Percentiles rank a stretch among this genome's conserved stretches.
phyloP scores from a whole-genome alignment of 306 rosid species.

The Vicia faba region DNA sequence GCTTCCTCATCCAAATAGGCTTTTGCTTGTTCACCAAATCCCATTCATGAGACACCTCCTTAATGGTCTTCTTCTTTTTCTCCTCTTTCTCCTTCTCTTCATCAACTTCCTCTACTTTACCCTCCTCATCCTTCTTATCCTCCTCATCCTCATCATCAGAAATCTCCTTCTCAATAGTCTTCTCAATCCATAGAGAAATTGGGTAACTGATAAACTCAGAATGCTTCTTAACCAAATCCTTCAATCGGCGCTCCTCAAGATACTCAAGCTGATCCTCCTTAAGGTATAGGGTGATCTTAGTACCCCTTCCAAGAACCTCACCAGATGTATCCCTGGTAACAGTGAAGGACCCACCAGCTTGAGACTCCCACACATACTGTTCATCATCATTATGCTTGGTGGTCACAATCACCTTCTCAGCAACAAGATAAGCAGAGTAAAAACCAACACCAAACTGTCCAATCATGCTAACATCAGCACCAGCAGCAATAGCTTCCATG shows the following conservation, averaged over 20 bases:
- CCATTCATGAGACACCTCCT: slow-evolving; percentile 88
- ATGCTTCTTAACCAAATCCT: slow-evolving; percentile 86
- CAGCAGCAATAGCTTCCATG: slow-evolving; percentile 92
- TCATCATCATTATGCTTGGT: slow-evolving; percentile 85
- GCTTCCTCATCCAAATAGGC: slow-evolving; percentile 95
- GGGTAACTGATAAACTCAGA: slow-evolving; percentile 93
- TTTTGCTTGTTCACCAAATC: slow-evolving; percentile 85
- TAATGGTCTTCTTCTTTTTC: slow-evolving; percentile 81
- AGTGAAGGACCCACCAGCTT: slow-evolving; percentile 88
- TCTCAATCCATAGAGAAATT: slow-evolving; percentile 85
- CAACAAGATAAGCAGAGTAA: slow-evolving; percentile 86
- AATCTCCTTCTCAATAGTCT: slow-evolving; percentile 83
- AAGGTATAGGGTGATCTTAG: slow-evolving; percentile 64
- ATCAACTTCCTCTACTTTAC: slow-evolving; percentile 79
- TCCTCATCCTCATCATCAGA: slow-evolving; percentile 90
- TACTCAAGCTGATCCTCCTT: slow-evolving; percentile 94
- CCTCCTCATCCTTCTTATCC: slow-evolving; percentile 92
- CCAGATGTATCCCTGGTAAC: slow-evolving; percentile 78
- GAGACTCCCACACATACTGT: slow-evolving; percentile 90
- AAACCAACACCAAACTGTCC: slow-evolving; percentile 94
- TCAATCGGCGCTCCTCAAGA: slow-evolving; percentile 80
- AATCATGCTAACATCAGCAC: slow-evolving; percentile 95
- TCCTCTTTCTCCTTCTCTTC: slow-evolving; percentile 93
- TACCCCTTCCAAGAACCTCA: slow-evolving; percentile 78
- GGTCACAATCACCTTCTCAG: slow-evolving; percentile 82